Conservation (phyloP, 140 eudicot genomes). For the Artemisia princeps region DNA sequence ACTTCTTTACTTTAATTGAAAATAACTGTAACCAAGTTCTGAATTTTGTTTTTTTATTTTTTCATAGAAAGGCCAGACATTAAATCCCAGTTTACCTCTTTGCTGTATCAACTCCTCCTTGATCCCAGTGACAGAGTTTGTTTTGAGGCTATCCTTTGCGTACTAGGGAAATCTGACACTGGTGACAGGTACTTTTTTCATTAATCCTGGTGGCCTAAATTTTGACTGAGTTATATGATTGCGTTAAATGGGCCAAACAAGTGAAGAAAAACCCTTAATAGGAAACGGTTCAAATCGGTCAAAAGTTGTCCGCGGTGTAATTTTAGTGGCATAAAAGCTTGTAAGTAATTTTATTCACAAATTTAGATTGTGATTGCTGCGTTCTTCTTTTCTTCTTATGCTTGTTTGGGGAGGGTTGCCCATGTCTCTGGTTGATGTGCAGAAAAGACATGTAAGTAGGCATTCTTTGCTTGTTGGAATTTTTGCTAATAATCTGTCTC, state of each 20-base stretch:
- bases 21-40: slow-evolving; percentile 13
- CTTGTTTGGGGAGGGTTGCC: background rate
- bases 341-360: background rate
- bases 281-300: background rate
- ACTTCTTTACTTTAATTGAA: slow-evolving; percentile 18
- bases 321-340: background rate
- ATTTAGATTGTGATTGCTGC: background rate
- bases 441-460: background rate
- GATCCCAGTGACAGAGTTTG: slow-evolving; percentile 99
- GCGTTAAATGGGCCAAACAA: background rate
- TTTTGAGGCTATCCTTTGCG: slow-evolving; percentile 92
- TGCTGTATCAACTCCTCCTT: slow-evolving; percentile 91
- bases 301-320: background rate
- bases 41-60: slow-evolving; percentile 15
- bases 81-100: slow-evolving; percentile 68
- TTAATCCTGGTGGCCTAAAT: background rate
- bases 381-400: background rate
- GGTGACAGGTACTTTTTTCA: slow-evolving; percentile 74
- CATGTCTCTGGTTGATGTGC: slow-evolving; percentile 10
- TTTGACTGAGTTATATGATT: background rate
- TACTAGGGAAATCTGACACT: slow-evolving; percentile 75
- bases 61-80: slow-evolving; percentile 82
- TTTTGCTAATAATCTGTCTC: slow-evolving; percentile 19
- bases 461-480: background rate
- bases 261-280: background rate